Conservation (phyloP, 306 rosid species). For the Delonix regia region DNA sequence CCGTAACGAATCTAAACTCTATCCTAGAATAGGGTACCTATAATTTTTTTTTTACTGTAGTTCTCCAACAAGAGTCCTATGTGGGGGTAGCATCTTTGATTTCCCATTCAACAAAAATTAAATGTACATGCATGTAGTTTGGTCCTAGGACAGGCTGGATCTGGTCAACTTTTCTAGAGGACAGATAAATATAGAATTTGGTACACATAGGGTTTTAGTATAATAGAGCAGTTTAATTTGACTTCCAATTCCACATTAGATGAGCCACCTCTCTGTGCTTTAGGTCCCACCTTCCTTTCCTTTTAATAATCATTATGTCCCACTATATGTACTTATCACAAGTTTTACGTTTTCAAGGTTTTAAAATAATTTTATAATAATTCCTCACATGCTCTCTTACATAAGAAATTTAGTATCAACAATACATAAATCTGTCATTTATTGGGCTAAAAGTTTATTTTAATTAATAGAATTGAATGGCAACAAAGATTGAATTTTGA, state of each 20-base stretch:
- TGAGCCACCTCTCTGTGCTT: neutral
- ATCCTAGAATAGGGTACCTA: no score
- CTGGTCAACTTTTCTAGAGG: slow-evolving; percentile 10
- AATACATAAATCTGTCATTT: neutral
- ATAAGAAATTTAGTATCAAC: neutral
- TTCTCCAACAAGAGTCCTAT: no score
- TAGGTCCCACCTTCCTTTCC: neutral
- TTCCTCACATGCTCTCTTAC: no score
- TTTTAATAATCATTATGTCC: slow-evolving; percentile 7
- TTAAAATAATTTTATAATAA: no score
- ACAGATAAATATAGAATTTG: neutral
- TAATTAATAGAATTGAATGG: no score
- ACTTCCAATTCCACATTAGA: neutral
- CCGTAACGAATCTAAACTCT: no score
- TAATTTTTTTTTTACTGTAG: no score
- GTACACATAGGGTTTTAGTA: neutral
- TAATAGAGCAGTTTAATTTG: slow-evolving; percentile 1
- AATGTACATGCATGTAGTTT: neutral
- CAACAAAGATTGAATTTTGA: no score
- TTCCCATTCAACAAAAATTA: neutral
- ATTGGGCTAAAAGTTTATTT: no score
- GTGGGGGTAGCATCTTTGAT: no score
- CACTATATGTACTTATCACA: no score
- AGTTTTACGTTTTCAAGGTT: no score
- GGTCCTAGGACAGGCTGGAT: neutral